Evolutionary conservation across 2,329 filamentous ascomycete species (phyloP).

Genomic region (Hymenoscyphus linearis): DNA sequence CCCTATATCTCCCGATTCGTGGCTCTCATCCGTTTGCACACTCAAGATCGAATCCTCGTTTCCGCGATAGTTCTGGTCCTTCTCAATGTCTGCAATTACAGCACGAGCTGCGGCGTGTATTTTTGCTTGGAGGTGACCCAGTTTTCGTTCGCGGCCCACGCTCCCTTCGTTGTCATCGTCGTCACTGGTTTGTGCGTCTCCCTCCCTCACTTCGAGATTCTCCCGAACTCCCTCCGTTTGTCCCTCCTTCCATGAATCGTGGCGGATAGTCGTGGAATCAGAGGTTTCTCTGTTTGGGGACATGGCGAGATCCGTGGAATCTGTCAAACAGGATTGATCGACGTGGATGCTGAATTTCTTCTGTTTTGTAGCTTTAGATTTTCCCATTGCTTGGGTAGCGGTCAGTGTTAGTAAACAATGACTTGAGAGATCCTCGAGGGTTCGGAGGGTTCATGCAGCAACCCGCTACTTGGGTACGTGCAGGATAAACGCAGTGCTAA

Average conservation of each 20-base stretch:
- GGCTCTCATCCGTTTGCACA: conserved; percentile 29
- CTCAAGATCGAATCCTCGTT: conserved; percentile 32
- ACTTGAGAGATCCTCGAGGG: conserved; percentile 3
- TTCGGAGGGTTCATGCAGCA: conserved; percentile 26
- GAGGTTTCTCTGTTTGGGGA: conserved; percentile 20
- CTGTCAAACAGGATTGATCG: conserved; percentile 26
- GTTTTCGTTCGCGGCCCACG: conserved; percentile 22
- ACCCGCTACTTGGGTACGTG: conserved; percentile 15
- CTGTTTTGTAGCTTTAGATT: conserved; percentile 20
- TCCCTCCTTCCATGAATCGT: conserved; percentile 12
- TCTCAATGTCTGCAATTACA: conserved; percentile 44
- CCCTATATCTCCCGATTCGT: conserved; percentile 26
- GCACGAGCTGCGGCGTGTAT: conserved; percentile 49
- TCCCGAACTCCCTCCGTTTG: not conserved
- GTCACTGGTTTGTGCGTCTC: conserved; percentile 7
- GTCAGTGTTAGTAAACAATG: conserved; percentile 19
- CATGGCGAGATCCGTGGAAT: conserved; percentile 19
- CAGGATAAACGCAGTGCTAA: not conserved
- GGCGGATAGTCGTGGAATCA: conserved; percentile 24
- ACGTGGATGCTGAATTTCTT: conserved; percentile 30
- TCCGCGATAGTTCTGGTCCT: conserved; percentile 31
- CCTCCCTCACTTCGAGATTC: not conserved
- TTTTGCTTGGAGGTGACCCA: conserved; percentile 41
- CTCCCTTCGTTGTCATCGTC: conserved; percentile 17
- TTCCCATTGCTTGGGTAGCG: conserved; percentile 12